Base-by-base conservation (phyloP, 1,284 basidiomycete genomes). In the Puccinia hordei region DNA sequence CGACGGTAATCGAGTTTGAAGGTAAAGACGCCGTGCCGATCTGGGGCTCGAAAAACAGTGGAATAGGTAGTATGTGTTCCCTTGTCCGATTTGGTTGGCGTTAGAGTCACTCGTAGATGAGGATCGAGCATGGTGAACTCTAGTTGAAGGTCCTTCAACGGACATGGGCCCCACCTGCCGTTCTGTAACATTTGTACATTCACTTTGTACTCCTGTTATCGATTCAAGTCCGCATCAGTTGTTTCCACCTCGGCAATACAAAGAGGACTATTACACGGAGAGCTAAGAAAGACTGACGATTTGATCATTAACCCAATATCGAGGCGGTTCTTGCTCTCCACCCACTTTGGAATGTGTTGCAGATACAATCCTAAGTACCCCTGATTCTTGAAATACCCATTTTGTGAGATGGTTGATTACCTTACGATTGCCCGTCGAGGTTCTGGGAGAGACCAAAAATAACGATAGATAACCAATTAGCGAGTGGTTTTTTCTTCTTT, bases 71-170 rank as follows among this genome's bases (percentile, higher is more conserved):
- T 44, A 71, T 76, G 79, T 91, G 92, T 3, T 90, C 89, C 49
- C 86, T 83, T 5, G 88, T 88, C 15, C 86, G 81, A 24, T 63
- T 73, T 51, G 38, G 90, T 88, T 13, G 91, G 88, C 13, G 85
- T 87, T 10, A 97, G 88, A 4, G 90, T 86, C 12, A 91, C 93
- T 44, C 94, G 92, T 81, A 96, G 87, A 86, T 95, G 93, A 0
- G 95, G 96, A 86, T 99, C 97, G 59, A 99, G 90, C 96, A 99
- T 99, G 38, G 93, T 94, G 85, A 98, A 97, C 83, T 96, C 94
- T 74, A 99, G 89, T 84, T 98, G 96, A 24, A 98, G 84, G 85
- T 97, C 93, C 13, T 87, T 87, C 76, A 92, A 85, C 4, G 90
- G 89, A 85, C 91, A 92, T 0, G 94, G 91, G 61, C 87, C 87